Evolutionary conservation across 768 basidiomycete species (phyloP).

Genomic region (Mycena haematopus): DNA sequence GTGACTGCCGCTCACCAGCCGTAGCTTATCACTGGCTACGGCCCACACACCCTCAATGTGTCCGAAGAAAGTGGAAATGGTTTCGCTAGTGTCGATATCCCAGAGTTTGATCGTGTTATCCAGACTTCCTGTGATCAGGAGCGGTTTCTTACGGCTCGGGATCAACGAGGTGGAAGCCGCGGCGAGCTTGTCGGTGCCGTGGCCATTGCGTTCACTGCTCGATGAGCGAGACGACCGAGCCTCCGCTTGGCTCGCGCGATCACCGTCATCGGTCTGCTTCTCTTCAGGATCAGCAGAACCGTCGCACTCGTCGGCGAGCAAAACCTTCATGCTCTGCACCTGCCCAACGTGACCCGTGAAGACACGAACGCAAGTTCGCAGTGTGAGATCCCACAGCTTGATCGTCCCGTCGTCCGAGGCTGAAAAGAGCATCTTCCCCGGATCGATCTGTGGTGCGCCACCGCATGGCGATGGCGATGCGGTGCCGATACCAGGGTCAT

Average conservation of each 20-base stretch:
- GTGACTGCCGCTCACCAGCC: slow-evolving; percentile 92
- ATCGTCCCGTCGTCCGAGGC: slow-evolving; percentile 95
- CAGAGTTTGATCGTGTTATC: slow-evolving; percentile 97
- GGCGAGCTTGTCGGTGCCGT: slow-evolving; percentile 15
- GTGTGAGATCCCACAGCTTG: slow-evolving; percentile 90
- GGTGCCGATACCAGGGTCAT: slow-evolving; percentile 34
- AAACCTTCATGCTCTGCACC: slow-evolving; percentile 87
- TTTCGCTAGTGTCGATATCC: slow-evolving; percentile 89
- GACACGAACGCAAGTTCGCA: slow-evolving; percentile 79
- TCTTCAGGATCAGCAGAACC: slow-evolving; percentile 35
- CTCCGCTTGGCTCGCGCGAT: slow-evolving; percentile 25
- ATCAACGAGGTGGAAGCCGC: slow-evolving; percentile 16
- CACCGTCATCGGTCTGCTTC: slow-evolving; percentile 30
- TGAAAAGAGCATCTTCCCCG: slow-evolving; percentile 96
- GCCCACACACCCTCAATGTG: slow-evolving; percentile 99
- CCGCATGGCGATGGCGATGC: slow-evolving; percentile 35
- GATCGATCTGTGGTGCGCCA: slow-evolving; percentile 62
- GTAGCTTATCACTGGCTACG: slow-evolving; percentile 89
- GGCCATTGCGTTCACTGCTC: slow-evolving; percentile 9
- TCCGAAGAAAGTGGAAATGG: slow-evolving; percentile 86
- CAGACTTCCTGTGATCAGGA: slow-evolving; percentile 88
- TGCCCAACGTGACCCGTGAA: slow-evolving; percentile 93
- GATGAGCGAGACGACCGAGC: slow-evolving; percentile 10
- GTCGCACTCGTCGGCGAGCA: slow-evolving; percentile 67
- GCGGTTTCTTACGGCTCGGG: slow-evolving; percentile 57